Evolutionary conservation across 1,284 basidiomycete species (phyloP).

Genomic region (Vanrija sp.): DNA sequence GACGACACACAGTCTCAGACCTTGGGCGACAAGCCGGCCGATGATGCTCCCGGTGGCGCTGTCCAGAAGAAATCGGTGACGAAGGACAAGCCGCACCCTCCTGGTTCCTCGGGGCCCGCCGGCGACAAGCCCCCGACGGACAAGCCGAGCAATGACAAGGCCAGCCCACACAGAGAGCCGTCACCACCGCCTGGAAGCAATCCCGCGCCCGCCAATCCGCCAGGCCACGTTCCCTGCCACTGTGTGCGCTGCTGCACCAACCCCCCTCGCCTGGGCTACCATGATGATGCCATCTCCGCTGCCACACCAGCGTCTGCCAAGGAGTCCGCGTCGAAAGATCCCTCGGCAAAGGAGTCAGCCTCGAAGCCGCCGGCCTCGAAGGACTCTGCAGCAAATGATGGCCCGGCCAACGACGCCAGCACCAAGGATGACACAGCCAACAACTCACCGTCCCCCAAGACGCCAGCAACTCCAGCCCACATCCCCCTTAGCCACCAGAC

Average conservation of each 20-base stretch:
- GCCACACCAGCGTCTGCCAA: neutral
- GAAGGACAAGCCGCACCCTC: too few relatives aligned
- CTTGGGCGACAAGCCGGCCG: constrained; percentile 4
- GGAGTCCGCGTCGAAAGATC: neutral
- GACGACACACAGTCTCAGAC: neutral
- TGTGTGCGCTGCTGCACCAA: constrained; percentile 17
- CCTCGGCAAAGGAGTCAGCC: too few relatives aligned
- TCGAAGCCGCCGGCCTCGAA: neutral
- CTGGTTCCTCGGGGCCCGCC: too few relatives aligned
- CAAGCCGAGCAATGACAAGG: too few relatives aligned
- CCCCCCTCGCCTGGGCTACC: neutral
- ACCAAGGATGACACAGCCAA: neutral
- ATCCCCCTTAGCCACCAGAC: too few relatives aligned
- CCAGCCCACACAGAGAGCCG: neutral
- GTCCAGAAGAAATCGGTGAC: too few relatives aligned
- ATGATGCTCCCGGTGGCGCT: neutral
- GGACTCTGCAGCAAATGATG: neutral
- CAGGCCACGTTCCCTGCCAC: neutral
- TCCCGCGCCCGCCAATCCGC: neutral
- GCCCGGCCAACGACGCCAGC: neutral
- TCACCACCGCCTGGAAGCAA: neutral
- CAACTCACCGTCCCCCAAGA: neutral
- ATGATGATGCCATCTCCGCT: neutral
- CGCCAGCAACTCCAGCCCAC: too few relatives aligned
- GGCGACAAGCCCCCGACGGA: too few relatives aligned